These are phyloP conservation scores for Glarea lozoyensis DNA, from an alignment of 495 filamentous ascomycete species.

Conservation along the genomic window DNA sequence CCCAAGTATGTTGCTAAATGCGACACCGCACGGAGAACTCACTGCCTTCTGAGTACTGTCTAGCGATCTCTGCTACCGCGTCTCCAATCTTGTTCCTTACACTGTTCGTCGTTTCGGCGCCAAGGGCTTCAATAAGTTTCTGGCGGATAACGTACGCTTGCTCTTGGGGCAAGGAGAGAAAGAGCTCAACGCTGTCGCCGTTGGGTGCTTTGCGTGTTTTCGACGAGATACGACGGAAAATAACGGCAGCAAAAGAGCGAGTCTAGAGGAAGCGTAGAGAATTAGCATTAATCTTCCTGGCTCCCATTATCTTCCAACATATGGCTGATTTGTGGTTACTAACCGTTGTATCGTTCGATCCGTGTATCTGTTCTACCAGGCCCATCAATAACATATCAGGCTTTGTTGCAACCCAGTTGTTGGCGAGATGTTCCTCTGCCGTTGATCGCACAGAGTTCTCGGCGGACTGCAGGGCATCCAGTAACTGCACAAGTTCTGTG, in stretches of 20 bases:
- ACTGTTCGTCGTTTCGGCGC: slow-evolving; percentile 54
- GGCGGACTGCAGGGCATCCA: slow-evolving; percentile 77
- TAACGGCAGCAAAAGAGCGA: slow-evolving; percentile 83
- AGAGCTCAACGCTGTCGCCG: slow-evolving; percentile 70
- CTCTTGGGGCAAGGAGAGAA: slow-evolving; percentile 61
- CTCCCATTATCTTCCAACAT: too few species aligned
- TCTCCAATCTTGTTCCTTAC: slow-evolving; percentile 95
- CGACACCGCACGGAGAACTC: slow-evolving; percentile 32
- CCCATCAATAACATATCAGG: slow-evolving; percentile 90
- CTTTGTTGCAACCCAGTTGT: slow-evolving; percentile 71
- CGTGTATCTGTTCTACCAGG: slow-evolving; percentile 81
- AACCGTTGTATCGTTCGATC: slow-evolving; percentile 59
- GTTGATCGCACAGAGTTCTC: slow-evolving; percentile 79
- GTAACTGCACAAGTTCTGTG: slow-evolving; percentile 72
- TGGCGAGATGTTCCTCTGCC: slow-evolving; percentile 82
- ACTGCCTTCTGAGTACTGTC: slow-evolving; percentile 91
- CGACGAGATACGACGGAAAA: slow-evolving; percentile 88
- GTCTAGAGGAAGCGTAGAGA: slow-evolving; percentile 41
- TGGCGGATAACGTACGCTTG: slow-evolving; percentile 69
- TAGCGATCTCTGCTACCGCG: slow-evolving; percentile 87
- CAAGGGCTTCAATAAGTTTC: slow-evolving; percentile 70
- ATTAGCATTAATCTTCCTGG: slow-evolving; percentile 2
- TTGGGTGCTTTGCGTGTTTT: slow-evolving; percentile 70
- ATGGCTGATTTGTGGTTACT: too few species aligned
- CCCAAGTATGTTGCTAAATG: too few species aligned